Percentiles rank a stretch among this genome's conserved stretches.
Evolutionary conservation across 2,329 filamentous ascomycete species (phyloP).

Genomic region (Aureobasidium pullulans): DNA sequence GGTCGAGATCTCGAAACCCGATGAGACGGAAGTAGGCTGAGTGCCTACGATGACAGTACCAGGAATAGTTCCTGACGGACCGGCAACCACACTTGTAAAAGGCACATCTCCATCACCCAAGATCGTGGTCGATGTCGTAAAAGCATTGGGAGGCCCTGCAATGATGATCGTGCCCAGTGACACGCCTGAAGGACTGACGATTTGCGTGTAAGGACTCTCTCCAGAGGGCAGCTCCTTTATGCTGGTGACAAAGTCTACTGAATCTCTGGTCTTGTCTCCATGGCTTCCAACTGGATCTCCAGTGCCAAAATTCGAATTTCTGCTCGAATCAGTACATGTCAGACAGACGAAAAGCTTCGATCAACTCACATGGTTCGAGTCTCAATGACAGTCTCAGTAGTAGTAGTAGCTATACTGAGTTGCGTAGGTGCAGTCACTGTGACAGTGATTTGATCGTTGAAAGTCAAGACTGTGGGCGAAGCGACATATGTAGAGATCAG

Average conservation of each 20-base stretch:
- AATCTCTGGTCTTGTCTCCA: background rate
- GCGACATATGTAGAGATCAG: constrained; percentile 3
- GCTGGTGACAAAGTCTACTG: too few relatives aligned
- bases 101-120: background rate
- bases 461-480: background rate
- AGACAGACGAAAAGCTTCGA: background rate
- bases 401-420: background rate
- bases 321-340: background rate
- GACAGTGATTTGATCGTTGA: constrained; percentile 4
- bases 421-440: background rate
- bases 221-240: too few relatives aligned
- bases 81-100: background rate
- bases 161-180: too few relatives aligned
- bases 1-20: background rate
- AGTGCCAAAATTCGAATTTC: background rate
- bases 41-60: background rate
- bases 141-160: too few relatives aligned
- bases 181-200: too few relatives aligned
- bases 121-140: too few relatives aligned
- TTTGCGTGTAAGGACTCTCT: too few relatives aligned
- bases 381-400: background rate
- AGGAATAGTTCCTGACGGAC: background rate
- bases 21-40: background rate
- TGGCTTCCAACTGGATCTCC: background rate
- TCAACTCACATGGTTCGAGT: background rate